A percentile compares a stretch with the other conserved stretches of the same genome.
These are phyloP conservation scores for Mrakia frigida DNA, from an alignment of 768 basidiomycete genomes.

Conservation along the genomic window DNA sequence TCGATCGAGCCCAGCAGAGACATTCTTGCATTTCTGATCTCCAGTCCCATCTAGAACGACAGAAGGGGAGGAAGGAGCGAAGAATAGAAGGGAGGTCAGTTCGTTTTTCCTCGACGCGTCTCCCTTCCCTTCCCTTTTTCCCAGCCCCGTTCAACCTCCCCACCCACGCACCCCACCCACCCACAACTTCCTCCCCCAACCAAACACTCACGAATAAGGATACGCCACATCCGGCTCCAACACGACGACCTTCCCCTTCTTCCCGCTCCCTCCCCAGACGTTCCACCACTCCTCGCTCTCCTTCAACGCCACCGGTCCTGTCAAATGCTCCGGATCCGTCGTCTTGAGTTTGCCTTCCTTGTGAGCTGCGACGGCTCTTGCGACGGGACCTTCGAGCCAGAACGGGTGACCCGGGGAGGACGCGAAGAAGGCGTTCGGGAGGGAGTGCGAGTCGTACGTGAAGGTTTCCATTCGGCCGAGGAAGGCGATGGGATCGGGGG, in stretches of 20 bases:
- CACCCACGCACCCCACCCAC: background rate
- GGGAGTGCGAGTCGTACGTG: conserved; percentile 15
- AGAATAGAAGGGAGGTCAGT: background rate
- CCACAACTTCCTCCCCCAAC: background rate
- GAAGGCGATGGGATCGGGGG: conserved; percentile 15
- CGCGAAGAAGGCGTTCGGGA: conserved; percentile 26
- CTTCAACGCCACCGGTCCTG: conserved; percentile 23
- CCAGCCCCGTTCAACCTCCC: background rate
- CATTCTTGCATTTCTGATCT: conserved; percentile 22
- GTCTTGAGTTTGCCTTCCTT: background rate
- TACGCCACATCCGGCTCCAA: conserved; percentile 14
- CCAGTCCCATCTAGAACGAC: conserved; percentile 10
- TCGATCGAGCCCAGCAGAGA: conserved; percentile 22
- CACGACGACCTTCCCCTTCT: conserved; percentile 9
- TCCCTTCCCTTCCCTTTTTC: too few species aligned
- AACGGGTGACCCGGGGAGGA: conserved; percentile 21
- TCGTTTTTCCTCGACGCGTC: background rate
- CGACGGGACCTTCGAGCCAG: conserved; percentile 24
- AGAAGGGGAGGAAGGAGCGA: too few species aligned
- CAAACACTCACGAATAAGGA: conserved; percentile 12
- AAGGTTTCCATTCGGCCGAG: conserved; percentile 16
- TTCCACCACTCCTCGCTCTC: conserved; percentile 14
- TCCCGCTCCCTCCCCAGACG: background rate
- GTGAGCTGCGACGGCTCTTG: background rate
- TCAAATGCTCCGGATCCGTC: conserved; percentile 17